A percentile compares a stretch with the other conserved stretches of the same genome.
phyloP scores from a whole-genome alignment of 2,329 filamentous ascomycete genomes.

The Monosporascus sp. region DNA sequence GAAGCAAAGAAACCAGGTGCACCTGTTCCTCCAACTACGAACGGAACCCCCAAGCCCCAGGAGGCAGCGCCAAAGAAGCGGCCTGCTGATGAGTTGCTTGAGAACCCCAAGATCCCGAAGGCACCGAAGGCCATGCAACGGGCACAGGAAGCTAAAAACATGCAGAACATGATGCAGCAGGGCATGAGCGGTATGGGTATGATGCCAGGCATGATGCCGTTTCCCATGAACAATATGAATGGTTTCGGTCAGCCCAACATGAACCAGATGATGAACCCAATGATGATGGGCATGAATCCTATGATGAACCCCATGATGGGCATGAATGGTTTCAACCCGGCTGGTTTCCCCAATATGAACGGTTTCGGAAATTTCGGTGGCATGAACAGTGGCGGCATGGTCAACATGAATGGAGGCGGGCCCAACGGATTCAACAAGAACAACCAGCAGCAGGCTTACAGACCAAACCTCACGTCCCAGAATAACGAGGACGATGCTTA shows the following conservation, averaged over 20 bases:
- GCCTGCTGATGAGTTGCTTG: constrained; percentile 66
- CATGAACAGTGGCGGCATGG: constrained; percentile 28
- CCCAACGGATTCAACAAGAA: constrained; percentile 28
- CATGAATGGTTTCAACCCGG: constrained; percentile 34
- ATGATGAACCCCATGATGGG: constrained; percentile 37
- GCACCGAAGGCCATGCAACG: constrained; percentile 62
- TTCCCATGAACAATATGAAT: constrained; percentile 33
- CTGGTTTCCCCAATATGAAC: constrained; percentile 29
- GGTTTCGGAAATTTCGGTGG: constrained; percentile 32
- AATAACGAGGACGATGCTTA: constrained; percentile 84
- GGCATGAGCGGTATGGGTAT: constrained; percentile 46
- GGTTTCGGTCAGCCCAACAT: constrained; percentile 34
- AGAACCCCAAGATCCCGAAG: constrained; percentile 62
- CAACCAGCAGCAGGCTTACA: constrained; percentile 20
- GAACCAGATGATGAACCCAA: constrained; percentile 22
- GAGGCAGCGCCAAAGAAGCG: constrained; percentile 65
- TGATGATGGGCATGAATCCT: constrained; percentile 34
- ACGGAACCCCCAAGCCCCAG: constrained; percentile 14
- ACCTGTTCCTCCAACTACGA: constrained; percentile 17
- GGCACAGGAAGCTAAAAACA: constrained; percentile 32
- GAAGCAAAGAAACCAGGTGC: constrained; percentile 17
- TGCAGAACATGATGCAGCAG: constrained; percentile 38
- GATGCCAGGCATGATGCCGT: constrained; percentile 41
- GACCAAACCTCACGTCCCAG: constrained; percentile 40
- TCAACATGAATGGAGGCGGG: constrained; percentile 23